phyloP scores from a whole-genome alignment of 805 yeast species.

The Jamesozyma hellenica region DNA sequence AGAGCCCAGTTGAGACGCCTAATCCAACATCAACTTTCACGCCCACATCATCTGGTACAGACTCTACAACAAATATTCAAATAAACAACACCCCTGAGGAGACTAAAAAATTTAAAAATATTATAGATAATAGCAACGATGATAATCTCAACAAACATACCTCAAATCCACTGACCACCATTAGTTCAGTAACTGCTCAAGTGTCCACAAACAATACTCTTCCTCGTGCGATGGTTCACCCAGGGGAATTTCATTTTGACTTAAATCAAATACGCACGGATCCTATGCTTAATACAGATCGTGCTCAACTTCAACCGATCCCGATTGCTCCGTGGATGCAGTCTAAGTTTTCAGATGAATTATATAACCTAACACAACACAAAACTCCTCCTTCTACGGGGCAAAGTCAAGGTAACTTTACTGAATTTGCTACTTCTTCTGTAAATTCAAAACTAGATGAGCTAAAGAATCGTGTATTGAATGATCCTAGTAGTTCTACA shows the following conservation, averaged over 20 bases:
- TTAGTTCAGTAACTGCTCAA: no score
- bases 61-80: neutral
- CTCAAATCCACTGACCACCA: no score
- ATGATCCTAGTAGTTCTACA: slow-evolving; percentile 17
- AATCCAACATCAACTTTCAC: neutral
- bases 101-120: neutral
- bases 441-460: slow-evolving; percentile 26
- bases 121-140: no score
- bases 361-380: no score
- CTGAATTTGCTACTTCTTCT: no score
- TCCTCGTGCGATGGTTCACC: slow-evolving; percentile 11
- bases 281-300: slow-evolving; percentile 15
- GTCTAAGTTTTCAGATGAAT: slow-evolving; percentile 17
- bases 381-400: no score
- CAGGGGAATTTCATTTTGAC: slow-evolving; percentile 19
- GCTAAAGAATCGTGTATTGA: slow-evolving; percentile 20
- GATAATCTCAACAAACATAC: no score
- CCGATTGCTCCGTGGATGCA: slow-evolving; percentile 20
- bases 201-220: no score
- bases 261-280: slow-evolving; percentile 17
- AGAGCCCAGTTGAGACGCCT: slow-evolving; percentile 12
- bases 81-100: neutral
- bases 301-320: slow-evolving; percentile 8
- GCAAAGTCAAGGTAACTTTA: no score
- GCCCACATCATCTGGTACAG: neutral